These are phyloP conservation scores for Stemphylium beticola DNA, from an alignment of 2,329 filamentous ascomycete genomes.

Conservation along the genomic window DNA sequence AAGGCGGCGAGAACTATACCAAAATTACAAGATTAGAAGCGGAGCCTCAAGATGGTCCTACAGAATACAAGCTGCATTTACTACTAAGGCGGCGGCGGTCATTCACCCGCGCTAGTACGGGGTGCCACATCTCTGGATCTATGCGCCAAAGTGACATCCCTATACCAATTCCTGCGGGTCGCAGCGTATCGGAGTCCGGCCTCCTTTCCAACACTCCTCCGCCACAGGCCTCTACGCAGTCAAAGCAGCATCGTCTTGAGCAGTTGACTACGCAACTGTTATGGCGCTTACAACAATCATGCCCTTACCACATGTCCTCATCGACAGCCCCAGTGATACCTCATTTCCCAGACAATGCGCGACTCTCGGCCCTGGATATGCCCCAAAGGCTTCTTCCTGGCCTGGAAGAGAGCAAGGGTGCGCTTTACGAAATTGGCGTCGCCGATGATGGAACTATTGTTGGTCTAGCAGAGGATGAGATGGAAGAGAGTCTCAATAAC, in stretches of 20 bases:
- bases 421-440: conserved; percentile 94
- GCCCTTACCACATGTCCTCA: conserved; percentile 83
- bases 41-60: conserved; percentile 92
- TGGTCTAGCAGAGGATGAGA: conserved; percentile 85
- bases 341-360: conserved; percentile 71
- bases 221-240: conserved; percentile 65
- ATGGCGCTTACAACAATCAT: conserved; percentile 95
- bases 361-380: conserved; percentile 63
- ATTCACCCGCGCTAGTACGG: conserved; percentile 75
- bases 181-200: conserved; percentile 40
- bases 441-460: conserved; percentile 92
- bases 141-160: conserved; percentile 52
- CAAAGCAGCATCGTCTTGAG: conserved; percentile 82
- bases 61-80: conserved; percentile 95
- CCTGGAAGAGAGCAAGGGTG: conserved; percentile 89
- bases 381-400: conserved; percentile 69
- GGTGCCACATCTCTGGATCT: conserved; percentile 58
- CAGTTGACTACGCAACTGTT: conserved; percentile 93
- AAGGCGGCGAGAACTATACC: conserved; percentile 33
- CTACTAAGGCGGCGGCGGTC: conserved; percentile 78
- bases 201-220: conserved; percentile 44
- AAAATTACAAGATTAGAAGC: conserved; percentile 77
- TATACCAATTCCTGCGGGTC: conserved; percentile 32
- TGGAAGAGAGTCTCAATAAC: conserved; percentile 88
- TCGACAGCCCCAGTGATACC: conserved; percentile 77